These are phyloP conservation scores for Incumbomyces delicatus DNA, from an alignment of 2,329 filamentous ascomycete species.

Conservation along the genomic window DNA sequence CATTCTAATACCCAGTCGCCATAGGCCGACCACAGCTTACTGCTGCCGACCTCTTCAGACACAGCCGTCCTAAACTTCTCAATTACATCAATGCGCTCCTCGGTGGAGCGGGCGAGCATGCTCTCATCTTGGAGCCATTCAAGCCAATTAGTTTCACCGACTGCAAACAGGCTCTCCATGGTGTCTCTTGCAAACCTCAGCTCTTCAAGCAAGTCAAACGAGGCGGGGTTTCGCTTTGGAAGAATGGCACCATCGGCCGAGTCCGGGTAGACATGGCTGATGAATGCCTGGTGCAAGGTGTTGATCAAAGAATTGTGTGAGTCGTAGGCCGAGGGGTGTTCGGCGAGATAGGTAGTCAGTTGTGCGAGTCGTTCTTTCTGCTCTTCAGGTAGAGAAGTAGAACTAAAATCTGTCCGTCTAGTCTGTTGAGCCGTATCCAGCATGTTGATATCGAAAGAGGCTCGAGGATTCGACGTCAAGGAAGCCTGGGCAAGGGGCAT, in stretches of 20 bases:
- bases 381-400: constrained; percentile 32
- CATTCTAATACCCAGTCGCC: constrained; percentile 51
- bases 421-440: constrained; percentile 33
- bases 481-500: constrained; percentile 11
- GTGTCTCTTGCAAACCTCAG: constrained; percentile 42
- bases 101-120: constrained; percentile 44
- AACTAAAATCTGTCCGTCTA: constrained; percentile 31
- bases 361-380: constrained; percentile 33
- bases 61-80: constrained; percentile 52
- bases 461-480: constrained; percentile 24
- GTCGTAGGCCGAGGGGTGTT: constrained; percentile 38
- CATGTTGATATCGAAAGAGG: constrained; percentile 37
- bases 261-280: constrained; percentile 36
- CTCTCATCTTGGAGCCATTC: constrained; percentile 56
- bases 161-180: constrained; percentile 53
- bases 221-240: constrained; percentile 32
- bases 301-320: constrained; percentile 38
- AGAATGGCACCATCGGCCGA: constrained; percentile 30
- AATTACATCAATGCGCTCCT: constrained; percentile 50
- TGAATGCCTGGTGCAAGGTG: constrained; percentile 37
- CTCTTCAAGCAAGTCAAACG: constrained; percentile 38
- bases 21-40: constrained; percentile 52
- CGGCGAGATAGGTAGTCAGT: constrained; percentile 33
- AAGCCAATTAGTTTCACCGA: constrained; percentile 54
- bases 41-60: constrained; percentile 51